phyloP scores from a whole-genome alignment of 2,329 filamentous ascomycete genomes.

The Cordyceps militaris region DNA sequence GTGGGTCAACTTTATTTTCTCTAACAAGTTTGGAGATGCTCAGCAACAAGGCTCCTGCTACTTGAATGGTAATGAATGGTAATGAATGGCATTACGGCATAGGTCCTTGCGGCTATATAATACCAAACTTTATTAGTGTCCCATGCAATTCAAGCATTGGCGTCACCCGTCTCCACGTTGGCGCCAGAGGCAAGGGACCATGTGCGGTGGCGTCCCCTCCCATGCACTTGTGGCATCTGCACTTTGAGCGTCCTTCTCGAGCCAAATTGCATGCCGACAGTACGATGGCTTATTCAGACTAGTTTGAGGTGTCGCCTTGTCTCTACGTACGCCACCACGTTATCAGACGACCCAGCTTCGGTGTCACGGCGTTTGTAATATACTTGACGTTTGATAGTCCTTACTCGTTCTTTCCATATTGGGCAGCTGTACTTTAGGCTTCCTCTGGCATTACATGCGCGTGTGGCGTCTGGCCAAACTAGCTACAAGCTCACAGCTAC shows the following conservation, averaged over 20 bases:
- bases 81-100: neutral
- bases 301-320: neutral
- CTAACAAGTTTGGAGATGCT: neutral
- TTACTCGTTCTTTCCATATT: neutral
- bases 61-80: neutral
- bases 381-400: neutral
- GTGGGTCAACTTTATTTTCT: conserved; percentile 1
- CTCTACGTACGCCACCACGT: neutral
- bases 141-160: neutral
- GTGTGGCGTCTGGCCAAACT: no score
- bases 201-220: neutral
- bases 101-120: neutral
- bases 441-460: neutral
- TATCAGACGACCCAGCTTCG: conserved; percentile 6
- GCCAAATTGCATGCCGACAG: neutral
- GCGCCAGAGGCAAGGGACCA: neutral
- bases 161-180: neutral
- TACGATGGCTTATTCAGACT: neutral
- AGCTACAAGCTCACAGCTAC: no score
- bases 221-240: conserved; percentile 10
- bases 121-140: neutral
- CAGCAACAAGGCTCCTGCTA: neutral
- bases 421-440: neutral
- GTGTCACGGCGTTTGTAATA: neutral
- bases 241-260: neutral